Evolutionary conservation across 2,329 filamentous ascomycete species (phyloP).

Genomic region (Alternaria longipes): DNA sequence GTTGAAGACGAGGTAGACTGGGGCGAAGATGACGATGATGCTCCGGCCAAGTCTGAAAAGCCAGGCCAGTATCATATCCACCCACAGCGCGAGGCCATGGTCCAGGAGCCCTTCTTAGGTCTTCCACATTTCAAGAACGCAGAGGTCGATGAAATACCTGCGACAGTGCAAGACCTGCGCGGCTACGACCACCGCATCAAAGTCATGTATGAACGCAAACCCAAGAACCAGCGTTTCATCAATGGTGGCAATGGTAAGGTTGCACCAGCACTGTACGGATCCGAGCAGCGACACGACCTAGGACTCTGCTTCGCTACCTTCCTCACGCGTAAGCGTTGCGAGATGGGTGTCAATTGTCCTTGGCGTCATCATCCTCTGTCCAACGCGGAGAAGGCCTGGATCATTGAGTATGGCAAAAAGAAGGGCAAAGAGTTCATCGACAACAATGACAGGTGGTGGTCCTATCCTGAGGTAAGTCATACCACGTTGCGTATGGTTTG

Average conservation of each 20-base stretch:
- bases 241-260: conserved; percentile 19
- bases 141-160: background rate
- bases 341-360: conserved; percentile 19
- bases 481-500: rapidly evolving
- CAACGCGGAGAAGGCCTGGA: conserved; percentile 15
- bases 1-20: conserved; percentile 8
- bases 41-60: background rate
- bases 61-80: background rate
- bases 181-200: conserved; percentile 9
- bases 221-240: conserved; percentile 1
- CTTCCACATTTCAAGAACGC: background rate
- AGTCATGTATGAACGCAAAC: background rate
- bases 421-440: conserved; percentile 12
- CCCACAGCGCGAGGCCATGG: background rate
- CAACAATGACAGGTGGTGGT: conserved; percentile 5
- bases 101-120: background rate
- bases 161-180: conserved; percentile 16
- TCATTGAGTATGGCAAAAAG: background rate
- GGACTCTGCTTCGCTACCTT: conserved; percentile 24
- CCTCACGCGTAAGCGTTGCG: conserved; percentile 14
- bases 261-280: conserved; percentile 10
- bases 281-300: conserved; percentile 10
- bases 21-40: background rate
- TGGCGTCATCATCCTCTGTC: conserved; percentile 27
- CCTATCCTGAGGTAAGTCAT: conserved; percentile 1